phyloP scores from a whole-genome alignment of 441 rosid species.

The Erysimum pusillum region DNA sequence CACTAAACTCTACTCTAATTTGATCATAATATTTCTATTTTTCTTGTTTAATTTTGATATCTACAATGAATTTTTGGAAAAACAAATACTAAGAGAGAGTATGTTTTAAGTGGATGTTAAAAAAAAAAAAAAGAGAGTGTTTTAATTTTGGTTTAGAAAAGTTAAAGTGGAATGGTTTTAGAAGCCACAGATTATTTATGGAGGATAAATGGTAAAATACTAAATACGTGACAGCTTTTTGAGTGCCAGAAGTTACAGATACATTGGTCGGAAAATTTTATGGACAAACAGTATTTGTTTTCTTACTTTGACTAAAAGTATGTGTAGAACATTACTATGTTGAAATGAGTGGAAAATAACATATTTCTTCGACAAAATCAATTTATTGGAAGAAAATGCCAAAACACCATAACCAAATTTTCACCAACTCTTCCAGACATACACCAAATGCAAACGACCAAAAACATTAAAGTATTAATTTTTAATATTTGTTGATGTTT shows the following conservation, averaged over 20 bases:
- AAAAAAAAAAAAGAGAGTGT: too few species aligned
- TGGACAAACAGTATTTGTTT: background rate
- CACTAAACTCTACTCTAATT: conserved; percentile 43
- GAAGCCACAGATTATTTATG: background rate
- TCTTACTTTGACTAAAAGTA: conserved; percentile 1
- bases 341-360: conserved; percentile 4
- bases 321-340: conserved; percentile 19
- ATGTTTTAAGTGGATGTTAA: background rate
- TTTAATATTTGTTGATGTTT: conserved; percentile 17
- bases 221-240: conserved; percentile 29
- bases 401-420: conserved; percentile 38
- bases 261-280: conserved; percentile 14
- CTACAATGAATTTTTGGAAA: conserved; percentile 2
- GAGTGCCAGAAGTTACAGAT: conserved; percentile 21
- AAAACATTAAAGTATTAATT: background rate
- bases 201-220: background rate
- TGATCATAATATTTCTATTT: background rate
- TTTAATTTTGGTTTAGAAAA: background rate
- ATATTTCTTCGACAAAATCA: conserved; percentile 1
- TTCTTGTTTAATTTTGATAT: background rate
- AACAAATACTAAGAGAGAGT: background rate
- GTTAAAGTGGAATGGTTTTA: conserved; percentile 3
- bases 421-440: conserved; percentile 40
- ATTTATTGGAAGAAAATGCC: conserved; percentile 23
- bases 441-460: conserved; percentile 33